phyloP scores from a whole-genome alignment of 2,329 filamentous ascomycete genomes.

The Periconia sp. region DNA sequence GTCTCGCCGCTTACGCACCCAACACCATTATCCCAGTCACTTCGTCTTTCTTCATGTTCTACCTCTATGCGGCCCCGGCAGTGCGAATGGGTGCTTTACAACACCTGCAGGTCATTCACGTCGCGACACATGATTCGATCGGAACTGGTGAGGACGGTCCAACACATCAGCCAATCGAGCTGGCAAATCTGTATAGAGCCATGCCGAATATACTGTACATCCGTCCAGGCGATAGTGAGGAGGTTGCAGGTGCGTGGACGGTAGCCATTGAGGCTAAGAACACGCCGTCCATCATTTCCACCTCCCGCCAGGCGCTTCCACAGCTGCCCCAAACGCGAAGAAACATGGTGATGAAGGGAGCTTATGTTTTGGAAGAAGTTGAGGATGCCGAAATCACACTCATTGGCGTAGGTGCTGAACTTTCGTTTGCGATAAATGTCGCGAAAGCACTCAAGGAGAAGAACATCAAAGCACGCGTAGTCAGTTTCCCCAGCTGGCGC shows the following conservation, averaged over 20 bases:
- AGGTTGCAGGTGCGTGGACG: constrained; percentile 58
- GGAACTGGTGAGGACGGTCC: constrained; percentile 63
- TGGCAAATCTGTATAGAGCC: constrained; percentile 60
- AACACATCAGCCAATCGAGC: constrained; percentile 63
- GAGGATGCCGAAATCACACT: constrained; percentile 51
- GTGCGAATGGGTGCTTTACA: constrained; percentile 64
- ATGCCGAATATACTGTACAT: constrained; percentile 67
- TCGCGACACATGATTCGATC: constrained; percentile 61
- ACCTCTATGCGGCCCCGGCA: constrained; percentile 59
- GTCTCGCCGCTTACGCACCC: constrained; percentile 57
- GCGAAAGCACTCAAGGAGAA: constrained; percentile 43
- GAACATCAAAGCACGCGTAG: constrained; percentile 48
- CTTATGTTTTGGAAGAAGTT: constrained; percentile 51
- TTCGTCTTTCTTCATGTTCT: constrained; percentile 67
- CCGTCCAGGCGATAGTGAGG: constrained; percentile 61
- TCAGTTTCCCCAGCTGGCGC: constrained; percentile 55
- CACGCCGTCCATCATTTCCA: constrained; percentile 53
- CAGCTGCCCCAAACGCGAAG: constrained; percentile 45
- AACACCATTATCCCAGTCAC: constrained; percentile 50
- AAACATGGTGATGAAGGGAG: constrained; percentile 47
- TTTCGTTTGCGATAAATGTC: constrained; percentile 50
- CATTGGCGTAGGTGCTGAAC: constrained; percentile 55
- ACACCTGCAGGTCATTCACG: constrained; percentile 59
- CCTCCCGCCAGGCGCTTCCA: constrained; percentile 49
- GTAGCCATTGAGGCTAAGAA: constrained; percentile 48